phyloP scores from a whole-genome alignment of 192 early-diverging fungal species.

The Rhizophagus sp. region DNA sequence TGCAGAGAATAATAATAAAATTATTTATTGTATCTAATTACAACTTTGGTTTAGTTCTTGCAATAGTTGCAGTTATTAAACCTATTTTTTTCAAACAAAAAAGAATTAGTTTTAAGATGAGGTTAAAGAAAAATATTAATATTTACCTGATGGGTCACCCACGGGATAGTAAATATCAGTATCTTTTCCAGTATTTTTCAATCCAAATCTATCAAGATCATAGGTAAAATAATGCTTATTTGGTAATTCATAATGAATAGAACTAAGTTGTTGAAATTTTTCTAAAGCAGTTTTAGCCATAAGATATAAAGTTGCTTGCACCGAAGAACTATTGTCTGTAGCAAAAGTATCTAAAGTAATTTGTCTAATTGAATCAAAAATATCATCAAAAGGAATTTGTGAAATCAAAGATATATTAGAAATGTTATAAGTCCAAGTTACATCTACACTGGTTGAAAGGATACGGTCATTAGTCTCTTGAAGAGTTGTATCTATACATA shows the following conservation, averaged over 20 bases:
- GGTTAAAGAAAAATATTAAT: neutral
- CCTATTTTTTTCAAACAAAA: constrained; percentile 23
- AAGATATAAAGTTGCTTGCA: constrained; percentile 79
- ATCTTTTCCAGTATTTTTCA: constrained; percentile 67
- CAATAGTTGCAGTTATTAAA: constrained; percentile 69
- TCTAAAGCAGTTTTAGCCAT: constrained; percentile 69
- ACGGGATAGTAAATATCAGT: constrained; percentile 74
- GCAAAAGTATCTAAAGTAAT: constrained; percentile 77
- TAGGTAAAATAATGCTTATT: constrained; percentile 79
- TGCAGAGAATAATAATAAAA: too few relatives aligned
- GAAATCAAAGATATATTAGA: constrained; percentile 31
- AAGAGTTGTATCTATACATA: constrained; percentile 58
- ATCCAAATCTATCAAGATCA: constrained; percentile 69
- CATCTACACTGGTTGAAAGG: constrained; percentile 73
- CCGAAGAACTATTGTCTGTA: constrained; percentile 74
- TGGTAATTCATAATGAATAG: constrained; percentile 71
- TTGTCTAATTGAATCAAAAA: constrained; percentile 58
- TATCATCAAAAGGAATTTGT: constrained; percentile 52
- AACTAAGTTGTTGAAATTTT: constrained; percentile 56
- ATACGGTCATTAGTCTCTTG: constrained; percentile 75
- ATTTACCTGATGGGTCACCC: constrained; percentile 65
- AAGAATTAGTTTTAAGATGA: neutral
- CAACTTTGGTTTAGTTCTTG: constrained; percentile 41
- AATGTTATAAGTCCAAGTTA: constrained; percentile 61
- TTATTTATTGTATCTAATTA: neutral